Base-by-base conservation (phyloP, 495 filamentous ascomycete species). In the Amphirosellinia nigrospora region DNA sequence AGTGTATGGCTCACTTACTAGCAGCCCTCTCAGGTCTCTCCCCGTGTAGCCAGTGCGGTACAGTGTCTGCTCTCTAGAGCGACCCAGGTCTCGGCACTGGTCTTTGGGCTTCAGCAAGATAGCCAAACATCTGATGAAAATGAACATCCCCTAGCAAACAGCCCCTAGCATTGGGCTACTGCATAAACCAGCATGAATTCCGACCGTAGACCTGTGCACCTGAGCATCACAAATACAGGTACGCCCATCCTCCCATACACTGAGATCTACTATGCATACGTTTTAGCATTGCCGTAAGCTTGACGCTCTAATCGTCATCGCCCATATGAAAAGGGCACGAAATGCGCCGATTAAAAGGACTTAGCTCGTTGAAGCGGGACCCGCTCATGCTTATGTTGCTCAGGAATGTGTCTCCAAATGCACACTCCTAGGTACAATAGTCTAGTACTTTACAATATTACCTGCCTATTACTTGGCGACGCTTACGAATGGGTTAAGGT, bases 81-180 rank as follows among this genome's bases (percentile, higher is more conserved):
- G 36, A 58, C 34, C 41, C 34, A 56, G 15, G 5, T 21, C 36
- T 55, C 23, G 63, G 30, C 46, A 23, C 23, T 64, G 39, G 45
- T 43, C 41, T 8, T n/a, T 55, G 38, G 58, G 58, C 19, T 10
- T 28, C 21, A 74, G 70, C 69, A 71, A 77, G 74, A 76, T 72
- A 75, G 60, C 74, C 69, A 71, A 77, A 62, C 70, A 67, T 58
- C 60, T 68, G 69, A 61, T 67, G 71, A 64, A 64, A 74, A 74
- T 74, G 68, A 72, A 63, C 50, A 53, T 15, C 65, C 70, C 28
- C 10, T 21, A 4, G 6, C 21, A 11, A 16, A 36, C 38, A 45
- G 60, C 60, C 60, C 61, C 43, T 30, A 46, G 30, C 63, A 64
- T 23, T 64, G 41, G 41, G 61, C 26, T 50, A 13, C 45, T 52